Base-by-base conservation (phyloP, 176 grass and related monocot species). In the Eleusine indica region DNA sequence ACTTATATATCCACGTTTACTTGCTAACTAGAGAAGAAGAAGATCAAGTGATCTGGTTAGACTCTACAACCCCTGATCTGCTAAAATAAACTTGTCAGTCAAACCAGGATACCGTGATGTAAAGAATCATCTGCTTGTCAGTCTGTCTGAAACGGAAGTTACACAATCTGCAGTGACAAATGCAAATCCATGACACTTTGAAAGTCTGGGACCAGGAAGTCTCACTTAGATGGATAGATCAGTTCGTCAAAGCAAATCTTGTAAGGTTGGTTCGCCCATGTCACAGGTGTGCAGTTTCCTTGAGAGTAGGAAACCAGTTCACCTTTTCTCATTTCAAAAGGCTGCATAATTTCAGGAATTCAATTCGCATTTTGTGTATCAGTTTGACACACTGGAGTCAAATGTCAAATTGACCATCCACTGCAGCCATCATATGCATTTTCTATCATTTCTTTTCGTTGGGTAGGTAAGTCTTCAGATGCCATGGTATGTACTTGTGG, bases 381-480 rank as follows among this genome's bases (percentile, higher is more conserved):
- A 10, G 14, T 83, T 90, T 78, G 88, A 86, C 84, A 83, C 60
- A 69, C 13, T 78, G 68, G 70, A 65, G 63, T 76, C 73, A 49
- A 76, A 79, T 28, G 52, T 77, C 79, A 42, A 73, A 80, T 86
- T 90, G 83, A 90, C 80, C 80, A 63, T 69, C 84, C 74, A 52
- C 30, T 60, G 79, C 84, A 86, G 74, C 74, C 61, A 90, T 63
- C 84, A 16, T 42, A 77, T 62, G 58, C 6, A 25, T 78, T 85
- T 70, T 21, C 17, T 72, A 7, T 58, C 11, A 0, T 32, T 57
- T 77, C 10, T 77, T 74, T 79, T 83, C 72, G 8, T 66, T 12
- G 74, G 80, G 32, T 83, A 75, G 84, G 88, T 87, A 79, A 83
- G 86, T 87, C 35, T 79, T 62, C 44, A 42, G 69, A 75, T 83